Base-by-base conservation (phyloP, 768 basidiomycete species). In the Termitomyces sp. region DNA sequence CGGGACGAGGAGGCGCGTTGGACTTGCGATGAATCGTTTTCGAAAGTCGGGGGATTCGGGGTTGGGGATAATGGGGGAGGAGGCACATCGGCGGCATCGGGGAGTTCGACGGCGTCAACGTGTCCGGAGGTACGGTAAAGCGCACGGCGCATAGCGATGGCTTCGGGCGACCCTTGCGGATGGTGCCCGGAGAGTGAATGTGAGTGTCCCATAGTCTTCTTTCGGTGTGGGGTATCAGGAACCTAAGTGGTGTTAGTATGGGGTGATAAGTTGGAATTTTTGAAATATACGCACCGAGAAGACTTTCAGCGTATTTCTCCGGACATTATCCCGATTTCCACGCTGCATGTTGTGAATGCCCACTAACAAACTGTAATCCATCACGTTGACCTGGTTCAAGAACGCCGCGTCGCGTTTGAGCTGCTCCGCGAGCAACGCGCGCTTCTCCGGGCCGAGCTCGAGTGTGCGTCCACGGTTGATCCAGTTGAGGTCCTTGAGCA, bases 401-500 rank as follows among this genome's bases (percentile, higher is more conserved):
- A 98, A 83, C 70, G 91, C 92, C 20, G 86, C 78, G 64, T 99
- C 97, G 48, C 94, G 74, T 59, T 89, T 74, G 35, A 99, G 71
- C 74, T 99, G 97, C 69, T 98, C 97, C 12, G 88, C 85, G 65
- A 99, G 74, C 50, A 96, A 70, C 4, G 94, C 93, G 43, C 90
- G 75, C 72, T 98, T 99, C 75, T 98, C 94, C 0, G 97, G 97
- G 0, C 97, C 97, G n/a, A 98, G 71, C 68, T 94, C 91, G 43
- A 99, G 76, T 64, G 72, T 78, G 62, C 88, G 85, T 7, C 75
- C 74, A 3, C 92, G 76, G 52, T 89, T 83, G 42, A 98, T 90
- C 95, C 96, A 99, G 68, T 99, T 98, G 60, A 97, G 72, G 66
- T 99, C 97, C 71, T 99, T 99, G 56, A 98, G 71, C 15, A 94